A percentile compares a stretch with the other conserved stretches of the same genome.
Evolutionary conservation across 2,329 filamentous ascomycete species (phyloP).

Genomic region (Westerdykella sp.): DNA sequence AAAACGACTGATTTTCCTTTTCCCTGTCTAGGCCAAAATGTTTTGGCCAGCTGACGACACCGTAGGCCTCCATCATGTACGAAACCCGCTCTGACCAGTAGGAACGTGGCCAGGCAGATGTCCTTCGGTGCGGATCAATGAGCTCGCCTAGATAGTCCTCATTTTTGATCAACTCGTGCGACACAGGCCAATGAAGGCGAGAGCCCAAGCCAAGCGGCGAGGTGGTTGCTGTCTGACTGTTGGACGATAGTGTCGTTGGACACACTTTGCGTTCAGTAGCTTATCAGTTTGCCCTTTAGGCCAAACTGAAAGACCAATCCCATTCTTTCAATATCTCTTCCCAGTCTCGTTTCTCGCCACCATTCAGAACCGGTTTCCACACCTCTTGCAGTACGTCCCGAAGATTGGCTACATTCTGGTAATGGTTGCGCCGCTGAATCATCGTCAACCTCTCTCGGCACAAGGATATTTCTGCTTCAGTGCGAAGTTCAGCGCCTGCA

Average conservation of each 20-base stretch:
- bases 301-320: conserved; percentile 32
- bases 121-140: no score
- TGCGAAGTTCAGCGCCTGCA: conserved; percentile 29
- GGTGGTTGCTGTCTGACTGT: background rate
- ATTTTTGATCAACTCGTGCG: no score
- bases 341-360: conserved; percentile 26
- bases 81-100: no score
- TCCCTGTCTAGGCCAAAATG: no score
- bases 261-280: background rate
- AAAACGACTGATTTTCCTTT: background rate
- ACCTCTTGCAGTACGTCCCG: conserved; percentile 33
- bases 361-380: conserved; percentile 27
- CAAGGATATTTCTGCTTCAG: conserved; percentile 23
- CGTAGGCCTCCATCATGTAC: no score
- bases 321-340: conserved; percentile 32
- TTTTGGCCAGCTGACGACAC: no score
- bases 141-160: no score
- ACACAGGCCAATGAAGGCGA: no score
- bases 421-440: conserved; percentile 30
- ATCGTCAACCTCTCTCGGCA: conserved; percentile 25
- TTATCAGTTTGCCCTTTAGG: conserved; percentile 10
- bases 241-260: background rate
- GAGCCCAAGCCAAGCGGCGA: background rate
- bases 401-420: conserved; percentile 31
- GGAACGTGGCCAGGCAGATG: no score